Evolutionary conservation across 2,329 filamentous ascomycete genomes (phyloP).

Genomic region (Pyricularia sp.): DNA sequence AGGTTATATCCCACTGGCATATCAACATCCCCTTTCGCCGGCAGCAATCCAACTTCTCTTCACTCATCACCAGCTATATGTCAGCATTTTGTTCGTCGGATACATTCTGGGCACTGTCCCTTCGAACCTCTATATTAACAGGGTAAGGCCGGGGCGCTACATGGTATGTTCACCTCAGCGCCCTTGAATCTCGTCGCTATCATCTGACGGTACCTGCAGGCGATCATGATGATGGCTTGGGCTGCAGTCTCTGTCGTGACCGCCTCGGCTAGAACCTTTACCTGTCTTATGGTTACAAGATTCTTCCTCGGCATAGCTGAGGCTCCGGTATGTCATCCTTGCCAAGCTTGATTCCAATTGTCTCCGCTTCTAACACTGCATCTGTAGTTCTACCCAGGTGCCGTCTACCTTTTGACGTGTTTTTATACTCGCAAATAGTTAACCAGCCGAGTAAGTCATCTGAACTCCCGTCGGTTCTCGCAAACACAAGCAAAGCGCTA

Average conservation of each 20-base stretch:
- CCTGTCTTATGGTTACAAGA: background rate
- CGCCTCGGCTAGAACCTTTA: background rate
- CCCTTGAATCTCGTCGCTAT: too few species aligned
- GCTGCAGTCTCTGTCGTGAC: too few species aligned
- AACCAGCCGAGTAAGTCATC: background rate
- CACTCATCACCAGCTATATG: too few species aligned
- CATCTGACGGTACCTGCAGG: too few species aligned
- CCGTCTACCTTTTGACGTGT: conserved; percentile 1
- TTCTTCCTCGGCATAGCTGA: background rate
- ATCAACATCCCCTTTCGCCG: too few species aligned
- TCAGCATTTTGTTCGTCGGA: conserved; percentile 4
- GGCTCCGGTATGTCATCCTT: background rate
- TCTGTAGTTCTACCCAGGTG: background rate
- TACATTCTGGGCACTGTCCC: conserved; percentile 3
- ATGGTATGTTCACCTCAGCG: background rate
- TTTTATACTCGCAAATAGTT: conserved; percentile 4
- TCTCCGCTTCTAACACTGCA: background rate
- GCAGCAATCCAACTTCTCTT: too few species aligned
- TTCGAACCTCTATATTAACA: background rate
- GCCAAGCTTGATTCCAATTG: background rate
- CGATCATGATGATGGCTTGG: too few species aligned
- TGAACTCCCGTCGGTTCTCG: background rate
- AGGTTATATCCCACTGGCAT: too few species aligned
- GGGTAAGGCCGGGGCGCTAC: background rate
- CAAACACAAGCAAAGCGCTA: background rate